Evolutionary conservation across 768 basidiomycete species (phyloP), one percentile per base, ranked within the genome.

Genomic region (Erythrobasidium yunnanense): DNA sequence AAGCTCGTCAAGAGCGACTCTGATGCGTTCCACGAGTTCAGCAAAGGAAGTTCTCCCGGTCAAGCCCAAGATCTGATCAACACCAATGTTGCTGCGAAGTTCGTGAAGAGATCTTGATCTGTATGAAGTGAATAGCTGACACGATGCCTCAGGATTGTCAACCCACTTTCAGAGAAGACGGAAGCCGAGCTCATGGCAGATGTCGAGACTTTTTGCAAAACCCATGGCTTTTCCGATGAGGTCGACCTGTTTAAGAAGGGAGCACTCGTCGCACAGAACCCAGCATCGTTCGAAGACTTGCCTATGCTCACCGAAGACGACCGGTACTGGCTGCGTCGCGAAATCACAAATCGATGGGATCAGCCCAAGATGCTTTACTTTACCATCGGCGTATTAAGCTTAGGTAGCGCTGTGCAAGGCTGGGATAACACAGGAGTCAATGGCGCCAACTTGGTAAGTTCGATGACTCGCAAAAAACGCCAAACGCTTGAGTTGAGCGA

Each of bases 251-350:
- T 89, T 68, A 77, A 80, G 71, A 87, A 85, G 76, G 87, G 83
- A 20, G 88, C 88, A 0, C 77, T 88, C 47, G 72, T 88, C 23
- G 87, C 87, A 1, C 87, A 88, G 72, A 81, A 83, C 65, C 83
- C 86, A 17, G 0, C 25, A 4, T 6, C 25, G 2, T 58, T 66
- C 63, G 32, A 53, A 72, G 71, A 66, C 79, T 51, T 81, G 46
- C 69, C 76, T 2, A 67, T 78, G 22, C 78, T 84, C 46, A 75
- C 71, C n/a, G 68, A 68, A 1, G 68, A 69, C 18, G 83, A 84
- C 52, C 78, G 76, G 57, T 68, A 52, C 3, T 57, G 78, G n/a
- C 72, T 84, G 18, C 76, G 76, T 0, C 72, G 78, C 1, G 83
- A 84, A 70, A 70, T 46, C 1, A 67, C 66, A n/a, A 65, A 66